Base-by-base conservation (phyloP, 2,329 filamentous ascomycete genomes). In the Cladosporium phlei region DNA sequence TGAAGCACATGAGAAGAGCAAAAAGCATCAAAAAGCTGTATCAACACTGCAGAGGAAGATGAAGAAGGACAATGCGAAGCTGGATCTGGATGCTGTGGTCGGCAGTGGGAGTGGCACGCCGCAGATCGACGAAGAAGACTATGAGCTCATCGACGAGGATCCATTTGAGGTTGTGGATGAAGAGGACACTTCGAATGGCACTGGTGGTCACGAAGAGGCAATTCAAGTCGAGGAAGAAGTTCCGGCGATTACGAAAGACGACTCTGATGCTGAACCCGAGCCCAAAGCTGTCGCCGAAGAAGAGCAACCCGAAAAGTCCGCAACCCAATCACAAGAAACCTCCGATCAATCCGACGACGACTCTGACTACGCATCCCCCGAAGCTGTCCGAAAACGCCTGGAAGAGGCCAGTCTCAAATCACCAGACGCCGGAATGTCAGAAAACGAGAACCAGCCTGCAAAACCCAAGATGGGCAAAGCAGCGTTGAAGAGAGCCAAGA, bases 1-100 rank as follows among this genome's bases (percentile, higher is more conserved):
- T 52, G 83, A 94, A 59, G 84, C 86, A 3, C 93, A 98, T 59
- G 90, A 96, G 69, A 88, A 85, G 69, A 97, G 91, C 73, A 98
- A 95, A 66, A 98, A 97, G 68, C 93, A 98, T 60, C 68, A 83
- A 51, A 97, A 95, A 63, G 85, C 88, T 2, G 77, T 96, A 5
- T 83, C 90, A 55, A 79, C 89, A 51, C 68, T 98, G 29, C 82
- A 81, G 58, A 77, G 80, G 59, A 83, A 93, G 63, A 95, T 98
- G 89, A 79, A 77, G 56, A 82, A 83, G 56, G 86, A 98, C 59
- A 85, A 90, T 58, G 72, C 74, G 37, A 74, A 81, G 38, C 65
- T 88, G 25, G 60, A 71, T 46, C 56, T 75, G 25, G 44, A 58
- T 38, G 33, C 38, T 25, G 34, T 29, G 2, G 42, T 45, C 16